Base-by-base conservation (phyloP, 441 rosid species). In the Populus tomentosa region DNA sequence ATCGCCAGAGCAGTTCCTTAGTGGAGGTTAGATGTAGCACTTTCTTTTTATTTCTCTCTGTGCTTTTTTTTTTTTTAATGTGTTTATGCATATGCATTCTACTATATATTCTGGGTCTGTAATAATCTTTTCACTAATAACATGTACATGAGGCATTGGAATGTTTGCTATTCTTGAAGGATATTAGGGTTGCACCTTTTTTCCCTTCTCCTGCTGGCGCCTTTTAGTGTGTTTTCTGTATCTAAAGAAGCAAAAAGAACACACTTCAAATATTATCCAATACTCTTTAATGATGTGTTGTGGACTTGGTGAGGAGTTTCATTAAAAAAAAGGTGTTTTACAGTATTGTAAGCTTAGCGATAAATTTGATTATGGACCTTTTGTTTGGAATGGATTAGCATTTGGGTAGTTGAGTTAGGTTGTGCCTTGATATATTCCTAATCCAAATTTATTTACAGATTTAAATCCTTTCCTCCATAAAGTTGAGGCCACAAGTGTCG, bases 1-100 rank as follows among this genome's bases (percentile, higher is more conserved):
- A 90, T 87, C 90, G 87, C 78, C 98, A 89, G 77, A 91, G 90
- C 88, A 95, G 90, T 87, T 88, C 98, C 5, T 42, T 88, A 18
- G 85, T 88, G 78, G 97, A 93, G 98, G 99, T 94, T 33, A 71
- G 69, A 67, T 75, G 69, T 77, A 7, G 6, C 64, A 61, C 69
- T 76, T 32, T 67, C 35, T 1, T 81, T 30, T 26, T 0, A 50
- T 16, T 61, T 71, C 40, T 20, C 23, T 33, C n/a, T 6, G 5
- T 59, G 6, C 21, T 26, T 1, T 30, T 62, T 24, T 24, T 56
- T 1, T 59, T 2, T 42, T 21, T 32, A 35, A 35, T 30, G 61
- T 7, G 10, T 50, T 59, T 40, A 40, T 40, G 10, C 46, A 40
- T 40, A 40, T 10, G 13, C 10, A 40, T 40, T 40, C 13, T 10